phyloP scores from a whole-genome alignment of 2,329 filamentous ascomycete species.

The Colletotrichum godetiae region DNA sequence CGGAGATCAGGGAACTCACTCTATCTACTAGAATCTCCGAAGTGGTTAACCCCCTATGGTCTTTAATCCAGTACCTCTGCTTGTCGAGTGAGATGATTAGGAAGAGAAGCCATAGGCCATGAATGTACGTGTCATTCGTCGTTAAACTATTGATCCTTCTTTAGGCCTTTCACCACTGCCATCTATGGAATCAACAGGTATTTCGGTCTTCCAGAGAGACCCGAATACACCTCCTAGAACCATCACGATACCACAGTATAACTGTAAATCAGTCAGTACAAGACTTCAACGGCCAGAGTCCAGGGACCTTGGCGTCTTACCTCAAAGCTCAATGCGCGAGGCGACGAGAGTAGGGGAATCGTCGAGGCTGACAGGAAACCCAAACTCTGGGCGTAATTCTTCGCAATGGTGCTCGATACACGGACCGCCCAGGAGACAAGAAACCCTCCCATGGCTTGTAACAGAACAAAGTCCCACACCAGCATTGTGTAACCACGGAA shows the following conservation, averaged over 20 bases:
- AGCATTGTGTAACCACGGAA: not conserved
- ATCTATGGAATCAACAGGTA: not conserved
- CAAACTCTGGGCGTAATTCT: not conserved
- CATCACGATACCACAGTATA: not conserved
- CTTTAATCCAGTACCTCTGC: not conserved
- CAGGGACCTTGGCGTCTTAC: not conserved
- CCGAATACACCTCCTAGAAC: not conserved
- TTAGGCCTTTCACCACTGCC: not conserved
- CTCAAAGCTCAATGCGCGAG: not conserved
- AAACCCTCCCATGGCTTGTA: not conserved
- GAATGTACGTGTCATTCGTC: constrained; percentile 5
- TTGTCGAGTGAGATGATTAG: not conserved
- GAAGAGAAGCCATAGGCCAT: not conserved
- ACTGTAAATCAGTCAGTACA: not conserved
- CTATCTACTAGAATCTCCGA: not conserved
- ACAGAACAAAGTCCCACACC: not conserved
- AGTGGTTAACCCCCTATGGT: not conserved
- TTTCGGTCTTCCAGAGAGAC: not conserved
- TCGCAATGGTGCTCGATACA: not conserved
- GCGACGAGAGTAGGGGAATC: not conserved
- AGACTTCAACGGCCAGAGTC: not conserved
- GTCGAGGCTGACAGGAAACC: not conserved
- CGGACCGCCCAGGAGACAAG: not conserved
- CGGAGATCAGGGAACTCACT: constrained; percentile 15
- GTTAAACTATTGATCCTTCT: not conserved